Base-by-base conservation (phyloP, 83 land plant species). In the Picea engelmannii region DNA sequence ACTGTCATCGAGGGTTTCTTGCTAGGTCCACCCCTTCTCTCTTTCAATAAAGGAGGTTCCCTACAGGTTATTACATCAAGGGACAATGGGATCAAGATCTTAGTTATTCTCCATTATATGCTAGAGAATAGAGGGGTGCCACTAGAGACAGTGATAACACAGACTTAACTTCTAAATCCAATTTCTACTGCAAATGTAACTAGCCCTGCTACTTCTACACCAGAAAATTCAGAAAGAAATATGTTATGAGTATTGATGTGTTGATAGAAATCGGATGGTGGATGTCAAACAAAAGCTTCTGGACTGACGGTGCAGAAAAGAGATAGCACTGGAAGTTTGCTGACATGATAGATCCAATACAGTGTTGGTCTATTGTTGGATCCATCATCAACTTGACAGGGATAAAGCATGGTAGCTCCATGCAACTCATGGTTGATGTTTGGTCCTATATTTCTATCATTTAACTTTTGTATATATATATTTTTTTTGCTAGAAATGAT, bases 91-190 rank as follows among this genome's bases (percentile, higher is more conserved):
- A 7, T 44, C 47, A 44, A 44, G 8, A 44, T 44, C 47, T 44
- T 44, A 44, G 47, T 8, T 44, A 6, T 93, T 81, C 12, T 88
- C n/a, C 76, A 88, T 31, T 31, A 2, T 17, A 71, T 87, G 38
- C 64, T 89, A 44, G 93, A 92, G 71, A 80, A 81, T 60, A 80
- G 84, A 25, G 83, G 87, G 69, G 62, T 35, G 82, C 76, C 84
- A 24, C 65, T 85, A 78, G 90, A 81, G 52, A 25, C 87, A 21
- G 80, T 83, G 12, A 82, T 80, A 21, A 27, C 62, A 49, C 20
- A 70, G 20, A 12, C 52, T 70, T 40, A 47, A 15, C 0, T 70
- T 40, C 12, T 42, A 71, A 42, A 35, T 42, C 9, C 52, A 1
- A 35, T 71, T 18, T n/a, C 2, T 42, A 4, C 10, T 18, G 15